Base-by-base conservation (phyloP, 306 rosid genomes). In the Pachyrhizus erosus region DNA sequence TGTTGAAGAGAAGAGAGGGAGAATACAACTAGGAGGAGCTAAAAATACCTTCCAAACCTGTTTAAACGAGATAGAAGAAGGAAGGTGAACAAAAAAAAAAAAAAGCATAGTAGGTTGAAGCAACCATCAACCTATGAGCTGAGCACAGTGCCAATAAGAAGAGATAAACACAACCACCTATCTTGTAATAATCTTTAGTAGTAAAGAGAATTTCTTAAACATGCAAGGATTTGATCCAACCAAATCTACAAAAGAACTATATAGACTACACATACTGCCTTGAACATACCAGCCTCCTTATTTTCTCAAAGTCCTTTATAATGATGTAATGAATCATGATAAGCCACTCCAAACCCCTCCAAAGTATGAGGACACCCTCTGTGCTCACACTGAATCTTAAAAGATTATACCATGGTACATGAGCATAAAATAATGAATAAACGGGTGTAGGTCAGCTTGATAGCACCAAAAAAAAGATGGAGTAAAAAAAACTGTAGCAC, bases 371-470 rank as follows among this genome's bases (percentile, higher is more conserved):
- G 68, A 13, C 11, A 64, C 64, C 23, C 9, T 23, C 7, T 65
- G 62, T 24, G n/a, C 52, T 17, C 26, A 43, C 70, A 71, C 15
- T 42, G 31, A 73, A 51, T 61, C 9, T 21, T 48, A 67, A 34
- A 73, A n/a, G 45, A 61, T 80, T 46, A 11, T 48, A 31, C 29
- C 49, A 18, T 17, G 57, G 45, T 79, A 15, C 51, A 72, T 42
- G 67, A 42, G 33, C n/a, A 20, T 4, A 14, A 39, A 17, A 46
- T 65, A 31, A 23, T 1, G 20, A 45, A 51, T 40, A 55, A 62
- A 83, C 11, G 40, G 40, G 66, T 72, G 80, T 46, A 69, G 62
- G 40, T n/a, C 65, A 15, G 65, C 31, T 27, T 73, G 65, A 54
- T 42, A 46, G 78, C 54, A 23, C 18, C n/a, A n/a, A 62, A 27